phyloP scores from a whole-genome alignment of 257 asterid species.

The Plantago ovata region DNA sequence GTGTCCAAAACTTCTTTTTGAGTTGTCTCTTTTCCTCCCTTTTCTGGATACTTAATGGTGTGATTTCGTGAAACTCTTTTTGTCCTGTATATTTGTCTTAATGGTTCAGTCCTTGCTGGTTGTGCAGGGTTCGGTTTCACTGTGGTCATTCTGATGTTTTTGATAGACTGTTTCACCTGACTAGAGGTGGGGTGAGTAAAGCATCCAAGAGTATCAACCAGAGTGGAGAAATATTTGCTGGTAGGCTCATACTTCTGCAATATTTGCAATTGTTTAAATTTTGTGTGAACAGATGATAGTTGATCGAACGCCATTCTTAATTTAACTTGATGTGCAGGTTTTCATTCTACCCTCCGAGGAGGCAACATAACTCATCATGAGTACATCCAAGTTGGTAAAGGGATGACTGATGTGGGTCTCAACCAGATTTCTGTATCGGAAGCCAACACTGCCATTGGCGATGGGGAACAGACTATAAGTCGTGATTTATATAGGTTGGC shows the following conservation, averaged over 20 bases:
- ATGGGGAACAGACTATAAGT: slow-evolving; percentile 94
- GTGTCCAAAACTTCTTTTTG: neutral
- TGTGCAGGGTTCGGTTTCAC: slow-evolving; percentile 93
- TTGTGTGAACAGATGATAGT: slow-evolving; percentile 8
- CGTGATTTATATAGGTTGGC: slow-evolving; percentile 96
- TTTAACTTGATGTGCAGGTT: slow-evolving; percentile 44
- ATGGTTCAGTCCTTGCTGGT: neutral
- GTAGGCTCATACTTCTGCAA: slow-evolving; percentile 29
- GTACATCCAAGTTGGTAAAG: slow-evolving; percentile 98
- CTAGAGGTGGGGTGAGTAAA: slow-evolving; percentile 94
- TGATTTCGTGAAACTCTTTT: no score
- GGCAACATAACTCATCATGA: slow-evolving; percentile 99
- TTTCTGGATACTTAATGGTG: neutral
- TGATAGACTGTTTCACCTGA: slow-evolving; percentile 92
- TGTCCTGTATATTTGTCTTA: no score
- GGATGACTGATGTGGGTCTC: slow-evolving; percentile 88
- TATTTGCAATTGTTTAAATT: neutral
- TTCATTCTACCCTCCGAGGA: slow-evolving; percentile 93
- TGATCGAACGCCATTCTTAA: slow-evolving; percentile 10
- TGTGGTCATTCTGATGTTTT: slow-evolving; percentile 98
- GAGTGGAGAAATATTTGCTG: slow-evolving; percentile 98
- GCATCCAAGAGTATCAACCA: slow-evolving; percentile 90
- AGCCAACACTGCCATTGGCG: slow-evolving; percentile 95
- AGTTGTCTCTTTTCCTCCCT: neutral
- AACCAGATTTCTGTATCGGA: slow-evolving; percentile 94